Conservation (phyloP, 345 rosid species). For the Clausena lansium region DNA sequence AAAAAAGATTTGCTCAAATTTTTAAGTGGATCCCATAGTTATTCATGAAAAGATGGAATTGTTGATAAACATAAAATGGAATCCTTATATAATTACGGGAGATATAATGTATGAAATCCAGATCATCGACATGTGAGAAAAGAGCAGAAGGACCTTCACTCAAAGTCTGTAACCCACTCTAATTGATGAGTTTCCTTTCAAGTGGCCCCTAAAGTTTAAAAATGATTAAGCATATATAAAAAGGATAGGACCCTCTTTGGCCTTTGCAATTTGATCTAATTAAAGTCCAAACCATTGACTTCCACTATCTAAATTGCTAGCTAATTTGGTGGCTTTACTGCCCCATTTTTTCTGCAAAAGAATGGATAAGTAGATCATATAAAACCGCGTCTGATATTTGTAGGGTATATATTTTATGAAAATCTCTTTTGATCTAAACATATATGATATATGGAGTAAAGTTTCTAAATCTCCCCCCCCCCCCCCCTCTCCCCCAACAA, state of each 20-base stretch:
- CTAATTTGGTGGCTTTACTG: not conserved
- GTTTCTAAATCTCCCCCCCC: too few species aligned
- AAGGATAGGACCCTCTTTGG: not conserved
- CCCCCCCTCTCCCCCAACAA: too few species aligned
- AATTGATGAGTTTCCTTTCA: not conserved
- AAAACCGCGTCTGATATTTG: too few species aligned
- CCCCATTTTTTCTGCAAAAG: not conserved
- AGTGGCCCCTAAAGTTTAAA: not conserved
- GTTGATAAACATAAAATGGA: not conserved
- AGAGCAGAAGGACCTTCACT: not conserved
- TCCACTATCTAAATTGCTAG: not conserved
- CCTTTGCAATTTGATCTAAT: not conserved
- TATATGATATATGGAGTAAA: too few species aligned
- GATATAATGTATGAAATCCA: not conserved
- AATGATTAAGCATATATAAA: not conserved
- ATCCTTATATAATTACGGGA: not conserved
- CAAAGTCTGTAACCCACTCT: not conserved
- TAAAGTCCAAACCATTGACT: not conserved
- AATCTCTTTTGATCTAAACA: not conserved
- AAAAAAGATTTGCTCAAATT: not conserved
- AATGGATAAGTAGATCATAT: not conserved
- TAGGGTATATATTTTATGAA: not conserved
- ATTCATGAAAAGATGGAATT: not conserved
- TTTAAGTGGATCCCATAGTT: not conserved
- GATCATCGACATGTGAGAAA: not conserved